Evolutionary conservation across 345 rosid species (phyloP).

Genomic region (Jatropha curcas): DNA sequence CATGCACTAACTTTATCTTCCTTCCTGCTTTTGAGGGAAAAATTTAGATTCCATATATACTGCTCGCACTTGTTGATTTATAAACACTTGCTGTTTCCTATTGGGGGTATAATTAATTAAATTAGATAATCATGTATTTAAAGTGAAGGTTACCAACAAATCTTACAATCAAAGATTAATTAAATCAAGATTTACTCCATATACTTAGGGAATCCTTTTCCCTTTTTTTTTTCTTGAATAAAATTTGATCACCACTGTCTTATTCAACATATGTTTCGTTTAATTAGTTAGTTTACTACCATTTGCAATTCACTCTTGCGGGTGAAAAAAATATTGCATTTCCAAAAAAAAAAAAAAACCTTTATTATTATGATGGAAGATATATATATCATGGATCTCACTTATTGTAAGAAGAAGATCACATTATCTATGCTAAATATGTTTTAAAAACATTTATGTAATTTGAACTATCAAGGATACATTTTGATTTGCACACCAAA

Average conservation of each 20-base stretch:
- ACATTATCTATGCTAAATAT: no score
- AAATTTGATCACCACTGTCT: background rate
- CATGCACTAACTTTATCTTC: slow-evolving; percentile 43
- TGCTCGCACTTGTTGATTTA: slow-evolving; percentile 10
- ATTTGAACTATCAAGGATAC: no score
- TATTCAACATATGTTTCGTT: background rate
- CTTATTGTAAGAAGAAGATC: no score
- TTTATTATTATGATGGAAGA: no score
- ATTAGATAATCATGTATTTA: slow-evolving; percentile 25
- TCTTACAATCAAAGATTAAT: slow-evolving; percentile 15
- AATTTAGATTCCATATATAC: slow-evolving; percentile 49
- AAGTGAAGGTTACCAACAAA: slow-evolving; percentile 22
- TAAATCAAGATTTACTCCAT: slow-evolving; percentile 19
- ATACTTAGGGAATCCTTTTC: slow-evolving; percentile 15
- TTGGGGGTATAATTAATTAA: slow-evolving; percentile 23
- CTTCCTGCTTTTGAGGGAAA: slow-evolving; percentile 61
- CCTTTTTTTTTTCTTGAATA: background rate
- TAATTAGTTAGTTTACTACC: background rate
- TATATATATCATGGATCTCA: no score
- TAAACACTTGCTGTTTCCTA: slow-evolving; percentile 7
- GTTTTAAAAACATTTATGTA: no score
- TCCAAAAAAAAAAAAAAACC: background rate
- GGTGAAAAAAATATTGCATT: no score
- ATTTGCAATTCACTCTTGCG: no score
- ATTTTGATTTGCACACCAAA: no score